Conservation (phyloP, 129 eudicot species). For the Lactuca sativa region DNA sequence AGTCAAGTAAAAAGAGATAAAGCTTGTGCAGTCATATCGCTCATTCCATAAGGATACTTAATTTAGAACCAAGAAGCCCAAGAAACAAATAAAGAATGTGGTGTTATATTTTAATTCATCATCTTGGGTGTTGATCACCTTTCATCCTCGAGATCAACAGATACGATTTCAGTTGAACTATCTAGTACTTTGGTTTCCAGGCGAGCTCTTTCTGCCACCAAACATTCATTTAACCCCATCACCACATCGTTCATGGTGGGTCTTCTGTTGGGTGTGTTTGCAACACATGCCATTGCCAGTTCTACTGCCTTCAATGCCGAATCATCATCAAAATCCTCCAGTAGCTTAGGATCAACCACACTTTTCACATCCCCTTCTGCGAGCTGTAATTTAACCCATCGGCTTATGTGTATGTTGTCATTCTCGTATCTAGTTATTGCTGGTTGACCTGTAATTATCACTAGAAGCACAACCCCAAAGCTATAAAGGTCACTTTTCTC, state of each 20-base stretch:
- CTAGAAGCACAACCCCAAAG: conserved; percentile 32
- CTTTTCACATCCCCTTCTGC: conserved; percentile 10
- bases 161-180: not conserved
- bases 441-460: conserved; percentile 27
- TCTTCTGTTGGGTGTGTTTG: conserved; percentile 10
- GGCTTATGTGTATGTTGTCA: conserved; percentile 18
- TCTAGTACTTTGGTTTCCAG: not conserved
- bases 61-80: not conserved
- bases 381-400: conserved; percentile 20
- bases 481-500: conserved; percentile 36
- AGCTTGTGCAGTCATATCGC: conserved; percentile 5
- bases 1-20: conserved; percentile 1
- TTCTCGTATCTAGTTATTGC: conserved; percentile 3
- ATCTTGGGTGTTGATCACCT: not conserved
- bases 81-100: not conserved
- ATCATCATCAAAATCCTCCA: conserved; percentile 16
- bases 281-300: conserved; percentile 33
- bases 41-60: not conserved
- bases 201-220: conserved; percentile 10
- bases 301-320: conserved; percentile 33
- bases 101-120: not conserved
- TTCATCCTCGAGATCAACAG: conserved; percentile 14
- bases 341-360: conserved; percentile 27
- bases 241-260: conserved; percentile 35
- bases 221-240: conserved; percentile 21